A percentile compares a stretch with the other conserved stretches of the same genome.
phyloP scores from a whole-genome alignment of 2,329 filamentous ascomycete species.

The Metarhizium guizhouense region DNA sequence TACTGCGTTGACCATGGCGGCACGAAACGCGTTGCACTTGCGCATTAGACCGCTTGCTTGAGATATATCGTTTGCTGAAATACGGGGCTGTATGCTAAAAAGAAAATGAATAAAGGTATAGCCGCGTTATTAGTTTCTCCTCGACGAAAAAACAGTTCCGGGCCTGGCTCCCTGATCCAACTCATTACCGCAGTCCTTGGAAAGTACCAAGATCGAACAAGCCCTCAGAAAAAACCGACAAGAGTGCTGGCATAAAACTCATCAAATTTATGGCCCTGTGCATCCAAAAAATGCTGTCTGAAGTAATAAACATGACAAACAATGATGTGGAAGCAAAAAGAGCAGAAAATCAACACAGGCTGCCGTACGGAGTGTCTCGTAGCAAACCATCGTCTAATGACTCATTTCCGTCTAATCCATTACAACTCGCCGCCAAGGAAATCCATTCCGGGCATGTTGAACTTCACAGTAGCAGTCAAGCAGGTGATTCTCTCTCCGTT shows the following conservation, averaged over 20 bases:
- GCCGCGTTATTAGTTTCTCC: not conserved
- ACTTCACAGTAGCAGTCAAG: slow-evolving; percentile 64
- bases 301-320: not conserved
- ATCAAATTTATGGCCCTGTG: not conserved
- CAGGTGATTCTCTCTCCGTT: slow-evolving; percentile 76
- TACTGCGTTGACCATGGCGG: not conserved
- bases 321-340: not conserved
- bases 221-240: too few species aligned
- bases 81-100: not conserved
- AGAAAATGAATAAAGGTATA: not conserved
- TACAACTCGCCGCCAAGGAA: slow-evolving; percentile 34
- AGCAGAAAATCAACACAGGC: not conserved
- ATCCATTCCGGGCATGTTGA: slow-evolving; percentile 32
- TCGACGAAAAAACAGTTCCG: not conserved
- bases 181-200: not conserved
- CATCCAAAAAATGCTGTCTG: not conserved
- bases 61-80: not conserved
- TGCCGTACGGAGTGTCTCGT: not conserved
- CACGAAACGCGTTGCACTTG: not conserved
- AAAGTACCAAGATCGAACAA: not conserved
- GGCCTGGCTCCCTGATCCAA: not conserved
- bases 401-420: slow-evolving; percentile 5
- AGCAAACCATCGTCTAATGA: not conserved
- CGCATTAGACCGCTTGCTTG: not conserved
- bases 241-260: not conserved